These are phyloP conservation scores for Plasmodium fragile DNA, from an alignment of 169 alveolate genomes.

Conservation along the genomic window DNA sequence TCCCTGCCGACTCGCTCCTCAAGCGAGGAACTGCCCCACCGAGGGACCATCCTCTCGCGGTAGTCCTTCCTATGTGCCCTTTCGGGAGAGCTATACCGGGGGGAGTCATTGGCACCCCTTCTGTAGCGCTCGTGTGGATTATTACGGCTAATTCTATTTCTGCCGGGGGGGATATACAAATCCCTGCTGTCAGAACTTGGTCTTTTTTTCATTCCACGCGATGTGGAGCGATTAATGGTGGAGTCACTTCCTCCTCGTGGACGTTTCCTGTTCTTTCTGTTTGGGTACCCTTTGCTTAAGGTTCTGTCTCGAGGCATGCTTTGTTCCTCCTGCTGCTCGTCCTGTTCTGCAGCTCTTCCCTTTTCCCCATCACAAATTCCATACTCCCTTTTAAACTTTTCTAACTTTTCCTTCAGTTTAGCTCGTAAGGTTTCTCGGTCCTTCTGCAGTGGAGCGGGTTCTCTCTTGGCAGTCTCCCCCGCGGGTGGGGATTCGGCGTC, in stretches of 20 bases:
- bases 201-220: not conserved
- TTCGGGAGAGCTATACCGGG: not conserved
- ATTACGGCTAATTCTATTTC: not conserved
- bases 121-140: not conserved
- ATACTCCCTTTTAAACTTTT: constrained; percentile 56
- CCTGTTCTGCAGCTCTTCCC: not conserved
- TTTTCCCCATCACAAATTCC: constrained; percentile 7
- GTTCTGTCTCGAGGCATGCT: not conserved
- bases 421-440: constrained; percentile 34
- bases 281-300: not conserved
- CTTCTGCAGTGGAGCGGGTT: not conserved
- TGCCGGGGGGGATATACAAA: not conserved
- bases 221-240: not conserved
- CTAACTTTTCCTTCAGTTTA: constrained; percentile 30
- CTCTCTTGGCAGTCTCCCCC: not conserved
- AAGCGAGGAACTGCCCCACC: not conserved
- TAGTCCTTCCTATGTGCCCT: not conserved
- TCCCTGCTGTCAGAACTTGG: not conserved
- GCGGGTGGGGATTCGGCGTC: not conserved
- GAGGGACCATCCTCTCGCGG: not conserved
- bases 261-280: not conserved
- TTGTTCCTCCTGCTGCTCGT: not conserved
- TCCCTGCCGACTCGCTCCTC: not conserved
- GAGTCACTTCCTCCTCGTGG: not conserved
- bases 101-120: not conserved